Base-by-base conservation (phyloP, 305 asterid genomes). In the Ilex paraguariensis region DNA sequence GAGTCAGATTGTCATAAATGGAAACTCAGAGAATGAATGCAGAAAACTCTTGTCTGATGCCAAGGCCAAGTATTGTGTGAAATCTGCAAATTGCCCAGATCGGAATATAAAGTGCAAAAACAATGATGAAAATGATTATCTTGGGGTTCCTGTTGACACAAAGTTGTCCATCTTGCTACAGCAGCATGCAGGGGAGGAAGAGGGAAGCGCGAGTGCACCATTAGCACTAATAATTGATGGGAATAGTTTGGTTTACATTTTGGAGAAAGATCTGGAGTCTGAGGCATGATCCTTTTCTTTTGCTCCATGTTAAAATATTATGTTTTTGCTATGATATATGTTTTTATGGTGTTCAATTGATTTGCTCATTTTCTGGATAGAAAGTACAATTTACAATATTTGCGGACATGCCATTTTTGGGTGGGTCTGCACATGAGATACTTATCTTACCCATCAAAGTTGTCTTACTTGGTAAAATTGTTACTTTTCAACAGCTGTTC, bases 211-310 rank as follows among this genome's bases (percentile, higher is more conserved):
- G 61, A 68, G 62, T 74, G 84, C 81, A 56, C 92, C 90, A 46
- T 79, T 90, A 67, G 96, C 97, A 53, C 97, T 93, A 65, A 83
- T 93, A 65, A 90, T 93, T 84, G 99, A 90, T 77, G 99, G 99
- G 71, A 93, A 85, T 76, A 93, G 97, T 81, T 81, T 93, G 72
- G 95, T 93, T 61, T 90, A 93, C 82, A 86, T 93, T 74, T 73
- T 90, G 73, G 99, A 93, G 84, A 93, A 83, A 80, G 97, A 93
- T 62, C 81, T 90, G 68, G 97, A 90, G 68, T 69, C 80, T 56
- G 95, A 93, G 86, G 99, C 76, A 79, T 17, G 87, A 70, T 56
- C 61, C 60, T 58, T 57, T 61, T 69, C 54, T 66, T 14, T 42
- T 59, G 51, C 31, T 13, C 45, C 54, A 4, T 8, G 6, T 36